These are phyloP conservation scores for Pythium rishiriense DNA, from an alignment of 352 stramenopile species.

Conservation along the genomic window DNA sequence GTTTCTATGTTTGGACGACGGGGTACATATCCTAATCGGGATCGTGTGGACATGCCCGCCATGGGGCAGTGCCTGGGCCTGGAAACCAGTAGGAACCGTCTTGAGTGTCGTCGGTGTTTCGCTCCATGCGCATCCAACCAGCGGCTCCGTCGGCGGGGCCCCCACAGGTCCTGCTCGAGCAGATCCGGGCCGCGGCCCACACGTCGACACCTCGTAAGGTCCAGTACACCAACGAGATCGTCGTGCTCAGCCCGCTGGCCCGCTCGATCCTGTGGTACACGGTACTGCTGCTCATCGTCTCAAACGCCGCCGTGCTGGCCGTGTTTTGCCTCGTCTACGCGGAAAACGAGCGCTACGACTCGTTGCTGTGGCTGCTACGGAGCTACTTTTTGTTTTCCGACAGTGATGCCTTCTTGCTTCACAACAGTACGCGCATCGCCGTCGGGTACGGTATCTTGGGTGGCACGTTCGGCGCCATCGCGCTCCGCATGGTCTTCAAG, in stretches of 20 bases:
- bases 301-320: slow-evolving; percentile 12
- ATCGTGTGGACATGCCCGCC: too few relatives aligned
- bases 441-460: background rate
- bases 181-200: background rate
- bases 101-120: background rate
- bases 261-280: background rate
- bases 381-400: slow-evolving; percentile 7
- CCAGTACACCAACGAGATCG: slow-evolving; percentile 1
- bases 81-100: too few relatives aligned
- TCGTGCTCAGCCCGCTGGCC: background rate
- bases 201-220: background rate
- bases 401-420: background rate
- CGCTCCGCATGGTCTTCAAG: background rate
- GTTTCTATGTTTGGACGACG: too few relatives aligned
- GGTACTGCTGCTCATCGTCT: background rate
- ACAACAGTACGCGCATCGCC: background rate
- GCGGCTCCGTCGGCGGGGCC: too few relatives aligned
- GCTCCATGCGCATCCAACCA: background rate
- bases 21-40: too few relatives aligned
- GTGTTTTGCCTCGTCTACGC: slow-evolving; percentile 9
- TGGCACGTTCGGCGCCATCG: background rate
- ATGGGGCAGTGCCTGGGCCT: too few relatives aligned
- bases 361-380: slow-evolving; percentile 11
- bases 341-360: slow-evolving; percentile 1
- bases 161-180: background rate